These are phyloP conservation scores for Phytophthora niederhauseri DNA, from an alignment of 352 stramenopile genomes.

Conservation along the genomic window DNA sequence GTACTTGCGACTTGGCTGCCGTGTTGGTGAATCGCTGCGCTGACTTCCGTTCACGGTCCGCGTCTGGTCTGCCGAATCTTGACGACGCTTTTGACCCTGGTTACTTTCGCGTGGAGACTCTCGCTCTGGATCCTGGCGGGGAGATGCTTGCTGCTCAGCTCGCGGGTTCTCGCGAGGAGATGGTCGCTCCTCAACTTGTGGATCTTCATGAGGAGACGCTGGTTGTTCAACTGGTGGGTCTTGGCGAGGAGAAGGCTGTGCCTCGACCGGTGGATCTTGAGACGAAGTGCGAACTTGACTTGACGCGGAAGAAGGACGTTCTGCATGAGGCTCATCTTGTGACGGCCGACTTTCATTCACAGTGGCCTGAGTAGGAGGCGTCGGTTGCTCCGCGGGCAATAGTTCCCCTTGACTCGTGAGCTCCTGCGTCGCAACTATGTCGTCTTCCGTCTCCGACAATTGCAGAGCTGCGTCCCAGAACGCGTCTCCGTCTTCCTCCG, in stretches of 20 bases:
- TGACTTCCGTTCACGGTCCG: conserved; percentile 1
- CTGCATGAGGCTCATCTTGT: not conserved
- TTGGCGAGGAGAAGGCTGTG: conserved; percentile 6
- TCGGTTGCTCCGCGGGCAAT: not conserved
- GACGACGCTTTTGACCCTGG: not conserved
- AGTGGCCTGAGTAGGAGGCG: not conserved
- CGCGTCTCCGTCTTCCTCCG: conserved; percentile 22
- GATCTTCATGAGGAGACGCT: not conserved
- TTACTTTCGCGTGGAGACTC: not conserved
- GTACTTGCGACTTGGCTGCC: conserved; percentile 13
- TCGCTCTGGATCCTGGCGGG: not conserved
- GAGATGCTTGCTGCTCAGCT: not conserved
- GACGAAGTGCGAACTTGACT: not conserved
- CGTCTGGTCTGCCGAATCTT: conserved; percentile 10
- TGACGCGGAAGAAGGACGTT: not conserved
- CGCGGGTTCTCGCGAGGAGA: conserved; percentile 10
- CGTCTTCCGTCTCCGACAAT: not conserved
- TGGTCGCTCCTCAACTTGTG: not conserved
- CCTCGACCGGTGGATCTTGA: conserved; percentile 5
- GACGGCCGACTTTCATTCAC: conserved; percentile 5
- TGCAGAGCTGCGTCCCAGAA: conserved; percentile 4
- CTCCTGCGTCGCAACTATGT: conserved; percentile 8
- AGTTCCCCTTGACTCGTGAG: conserved; percentile 24
- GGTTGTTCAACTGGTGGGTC: not conserved
- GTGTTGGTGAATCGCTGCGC: conserved; percentile 2